Base-by-base conservation (phyloP, 306 rosid genomes). In the apple (Malus domestica) region DNA sequence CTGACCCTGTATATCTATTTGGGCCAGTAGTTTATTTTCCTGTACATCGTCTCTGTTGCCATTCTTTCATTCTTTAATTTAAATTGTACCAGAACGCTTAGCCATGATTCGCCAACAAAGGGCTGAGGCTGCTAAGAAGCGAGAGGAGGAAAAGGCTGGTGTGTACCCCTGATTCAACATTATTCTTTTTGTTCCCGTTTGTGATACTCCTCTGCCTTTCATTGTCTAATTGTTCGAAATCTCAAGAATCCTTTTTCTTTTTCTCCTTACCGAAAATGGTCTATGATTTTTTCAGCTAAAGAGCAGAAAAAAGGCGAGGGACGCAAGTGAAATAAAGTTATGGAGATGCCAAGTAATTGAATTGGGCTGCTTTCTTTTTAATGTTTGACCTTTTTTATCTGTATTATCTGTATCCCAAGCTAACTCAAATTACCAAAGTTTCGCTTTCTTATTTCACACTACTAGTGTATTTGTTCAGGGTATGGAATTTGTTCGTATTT, bases 91-190 rank as follows among this genome's bases (percentile, higher is more conserved):
- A 94, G 97, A 91, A 77, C 96, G 97, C 59, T 90, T 94, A 80
- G 84, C 94, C 83, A 86, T 91, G 71, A 89, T 91, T 69, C 89
- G 98, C 32, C 90, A 91, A 81, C 93, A 94, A 84, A 89, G 97
- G 87, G 95, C 88, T 59, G 98, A 94, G 65, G 98, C 98, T 29
- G 96, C 98, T 70, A 91, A 84, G 73, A 94, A 91, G 87, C 82
- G 97, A 67, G 96, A 92, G 64, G 97, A 94, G 78, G 98, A 94
- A 85, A 94, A 91, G 80, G 95, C 97, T 76, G 97, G 98, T 91
- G 84, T 20, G 78, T 11, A 45, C 15, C n/a, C 32, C 23, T 15
- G 30, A 29, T 29, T 62, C 22, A 19, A 14, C 68, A 6, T 73
- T 25, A 18, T 42, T n/a, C 2, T 16, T 32, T 32, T 64, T 33